Conservation (phyloP, 192 early-diverging fungal genomes). For the Geranomyces variabilis region DNA sequence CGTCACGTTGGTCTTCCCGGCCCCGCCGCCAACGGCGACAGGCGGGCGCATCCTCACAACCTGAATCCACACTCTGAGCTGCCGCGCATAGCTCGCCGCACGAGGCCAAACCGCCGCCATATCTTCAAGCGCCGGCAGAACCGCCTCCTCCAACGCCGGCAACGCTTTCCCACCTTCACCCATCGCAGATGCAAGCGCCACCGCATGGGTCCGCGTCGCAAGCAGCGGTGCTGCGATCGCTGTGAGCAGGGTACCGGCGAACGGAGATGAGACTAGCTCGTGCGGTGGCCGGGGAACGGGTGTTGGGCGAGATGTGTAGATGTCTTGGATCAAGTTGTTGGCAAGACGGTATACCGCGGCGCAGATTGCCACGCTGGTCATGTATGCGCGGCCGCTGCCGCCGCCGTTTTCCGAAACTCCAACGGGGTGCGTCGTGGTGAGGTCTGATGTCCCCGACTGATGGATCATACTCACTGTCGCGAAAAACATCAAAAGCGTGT, state of each 20-base stretch:
- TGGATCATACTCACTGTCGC: not conserved
- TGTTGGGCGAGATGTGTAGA: conserved; percentile 4
- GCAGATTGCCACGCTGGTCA: conserved; percentile 10
- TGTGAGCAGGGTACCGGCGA: conserved; percentile 2
- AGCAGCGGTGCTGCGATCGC: not conserved
- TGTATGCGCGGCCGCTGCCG: not conserved
- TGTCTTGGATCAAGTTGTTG: not conserved
- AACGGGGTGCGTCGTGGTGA: not conserved
- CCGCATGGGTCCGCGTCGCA: not conserved
- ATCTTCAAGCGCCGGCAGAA: conserved; percentile 18
- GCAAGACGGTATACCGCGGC: not conserved
- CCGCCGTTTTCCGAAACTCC: no score
- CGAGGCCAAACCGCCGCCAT: conserved; percentile 14
- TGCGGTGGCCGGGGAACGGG: conserved; percentile 7
- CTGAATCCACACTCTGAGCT: conserved; percentile 13
- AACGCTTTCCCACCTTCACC: not conserved
- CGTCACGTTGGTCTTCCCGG: no score
- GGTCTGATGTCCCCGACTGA: not conserved
- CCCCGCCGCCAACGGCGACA: not conserved
- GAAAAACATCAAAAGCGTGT: conserved; percentile 19
- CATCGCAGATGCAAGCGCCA: not conserved
- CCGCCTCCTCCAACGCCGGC: conserved; percentile 4
- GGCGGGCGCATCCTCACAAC: not conserved
- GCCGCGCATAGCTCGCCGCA: conserved; percentile 11
- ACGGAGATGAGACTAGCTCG: conserved; percentile 1